phyloP scores from a whole-genome alignment of 73 alveolate genomes.

The Stentor roeselii region DNA sequence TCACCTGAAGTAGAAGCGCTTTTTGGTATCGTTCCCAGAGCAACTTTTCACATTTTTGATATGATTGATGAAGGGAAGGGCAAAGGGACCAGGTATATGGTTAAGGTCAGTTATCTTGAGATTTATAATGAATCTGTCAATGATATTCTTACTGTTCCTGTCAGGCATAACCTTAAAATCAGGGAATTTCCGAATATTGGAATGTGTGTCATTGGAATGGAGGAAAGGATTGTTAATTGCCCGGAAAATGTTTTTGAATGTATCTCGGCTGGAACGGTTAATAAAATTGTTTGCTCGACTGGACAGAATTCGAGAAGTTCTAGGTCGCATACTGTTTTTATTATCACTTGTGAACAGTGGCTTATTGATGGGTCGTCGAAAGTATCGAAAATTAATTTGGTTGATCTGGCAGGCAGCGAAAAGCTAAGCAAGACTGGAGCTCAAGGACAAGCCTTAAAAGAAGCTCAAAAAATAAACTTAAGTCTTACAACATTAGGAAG shows the following conservation, averaged over 20 bases:
- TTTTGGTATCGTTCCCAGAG: slow-evolving; percentile 75
- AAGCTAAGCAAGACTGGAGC: slow-evolving; percentile 86
- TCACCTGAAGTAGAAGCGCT: slow-evolving; percentile 47
- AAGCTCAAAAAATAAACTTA: slow-evolving; percentile 81
- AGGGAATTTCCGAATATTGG: slow-evolving; percentile 51
- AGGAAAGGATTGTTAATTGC: slow-evolving; percentile 57
- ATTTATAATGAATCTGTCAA: slow-evolving; percentile 84
- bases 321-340: slow-evolving; percentile 90
- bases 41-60: slow-evolving; percentile 82
- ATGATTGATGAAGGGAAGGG: slow-evolving; percentile 64
- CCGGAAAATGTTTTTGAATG: slow-evolving; percentile 76
- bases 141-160: slow-evolving; percentile 64
- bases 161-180: slow-evolving; percentile 58
- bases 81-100: slow-evolving; percentile 54
- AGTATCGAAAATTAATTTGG: slow-evolving; percentile 80
- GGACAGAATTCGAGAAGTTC: slow-evolving; percentile 84
- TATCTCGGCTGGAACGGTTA: slow-evolving; percentile 75
- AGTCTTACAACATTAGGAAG: slow-evolving; percentile 82
- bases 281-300: slow-evolving; percentile 84
- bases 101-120: slow-evolving; percentile 70
- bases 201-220: slow-evolving; percentile 58
- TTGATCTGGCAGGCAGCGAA: slow-evolving; percentile 93
- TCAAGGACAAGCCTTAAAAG: slow-evolving; percentile 83
- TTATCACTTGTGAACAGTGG: slow-evolving; percentile 74
- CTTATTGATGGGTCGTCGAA: slow-evolving; percentile 62